These are phyloP conservation scores for Exophiala phaeomuriformis DNA, from an alignment of 2,329 filamentous ascomycete species.

Conservation along the genomic window DNA sequence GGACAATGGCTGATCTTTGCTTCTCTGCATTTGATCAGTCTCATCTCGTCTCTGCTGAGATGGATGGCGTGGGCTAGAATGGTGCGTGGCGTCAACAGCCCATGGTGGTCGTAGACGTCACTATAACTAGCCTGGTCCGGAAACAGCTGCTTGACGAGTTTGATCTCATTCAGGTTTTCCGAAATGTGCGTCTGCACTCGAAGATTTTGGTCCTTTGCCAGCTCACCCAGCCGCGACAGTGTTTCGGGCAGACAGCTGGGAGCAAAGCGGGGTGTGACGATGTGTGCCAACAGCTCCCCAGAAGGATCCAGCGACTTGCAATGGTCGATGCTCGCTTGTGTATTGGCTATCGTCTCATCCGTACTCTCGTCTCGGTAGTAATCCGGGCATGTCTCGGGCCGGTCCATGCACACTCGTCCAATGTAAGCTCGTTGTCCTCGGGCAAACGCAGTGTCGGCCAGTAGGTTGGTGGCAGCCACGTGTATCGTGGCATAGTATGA, in stretches of 20 bases:
- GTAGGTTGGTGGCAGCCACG: conserved; percentile 79
- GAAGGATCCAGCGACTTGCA: conserved; percentile 60
- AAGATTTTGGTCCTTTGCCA: conserved; percentile 55
- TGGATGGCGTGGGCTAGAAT: conserved; percentile 84
- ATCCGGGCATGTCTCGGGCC: conserved; percentile 54
- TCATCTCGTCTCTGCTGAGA: conserved; percentile 59
- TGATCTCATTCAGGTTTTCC: conserved; percentile 69
- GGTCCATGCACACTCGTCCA: conserved; percentile 93
- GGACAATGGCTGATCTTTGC: conserved; percentile 79
- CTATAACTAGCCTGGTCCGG: conserved; percentile 60
- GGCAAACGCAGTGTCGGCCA: conserved; percentile 72
- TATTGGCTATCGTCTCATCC: conserved; percentile 50
- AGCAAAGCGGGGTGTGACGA: conserved; percentile 65
- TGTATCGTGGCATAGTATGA: conserved; percentile 92
- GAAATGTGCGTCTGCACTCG: conserved; percentile 79
- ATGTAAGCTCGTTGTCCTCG: conserved; percentile 84
- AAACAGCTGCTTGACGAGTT: conserved; percentile 63
- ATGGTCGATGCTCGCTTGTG: conserved; percentile 56
- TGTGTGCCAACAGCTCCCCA: conserved; percentile 58
- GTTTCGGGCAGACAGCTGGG: conserved; percentile 48
- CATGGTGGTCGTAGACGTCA: conserved; percentile 66
- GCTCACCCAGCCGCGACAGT: conserved; percentile 56
- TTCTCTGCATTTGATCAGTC: conserved; percentile 53
- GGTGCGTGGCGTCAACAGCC: conserved; percentile 63
- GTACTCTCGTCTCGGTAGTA: conserved; percentile 71